A percentile compares a stretch with the other conserved stretches of the same genome.
These are phyloP conservation scores for Globisporangium middletonii DNA, from an alignment of 352 stramenopile genomes.

Conservation along the genomic window DNA sequence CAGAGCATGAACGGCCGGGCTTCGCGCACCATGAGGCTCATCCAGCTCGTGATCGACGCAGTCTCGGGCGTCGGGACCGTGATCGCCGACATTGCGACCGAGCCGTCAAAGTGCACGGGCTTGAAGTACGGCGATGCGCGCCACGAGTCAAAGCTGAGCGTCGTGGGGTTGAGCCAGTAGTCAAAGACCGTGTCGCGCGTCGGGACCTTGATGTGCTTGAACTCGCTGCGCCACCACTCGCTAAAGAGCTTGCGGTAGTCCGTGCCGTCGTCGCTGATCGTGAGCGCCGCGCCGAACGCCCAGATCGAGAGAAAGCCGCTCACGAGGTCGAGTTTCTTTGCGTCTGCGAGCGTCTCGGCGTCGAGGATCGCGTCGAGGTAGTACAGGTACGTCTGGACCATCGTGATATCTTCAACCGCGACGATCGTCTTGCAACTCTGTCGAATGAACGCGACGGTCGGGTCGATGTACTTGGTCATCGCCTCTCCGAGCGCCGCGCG, in stretches of 20 bases:
- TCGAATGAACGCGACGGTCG: slow-evolving; percentile 81
- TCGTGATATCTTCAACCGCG: slow-evolving; percentile 85
- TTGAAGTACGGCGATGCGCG: slow-evolving; percentile 91
- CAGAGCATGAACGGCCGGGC: slow-evolving; percentile 92
- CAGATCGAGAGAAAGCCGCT: slow-evolving; percentile 93
- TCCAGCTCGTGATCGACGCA: slow-evolving; percentile 91
- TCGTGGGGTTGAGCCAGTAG: slow-evolving; percentile 92
- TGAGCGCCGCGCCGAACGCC: slow-evolving; percentile 88
- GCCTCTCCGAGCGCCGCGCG: slow-evolving; percentile 44
- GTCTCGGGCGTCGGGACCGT: slow-evolving; percentile 94
- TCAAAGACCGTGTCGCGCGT: slow-evolving; percentile 93
- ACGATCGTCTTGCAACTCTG: slow-evolving; percentile 88
- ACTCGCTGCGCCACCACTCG: slow-evolving; percentile 92
- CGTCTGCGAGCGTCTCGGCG: slow-evolving; percentile 46
- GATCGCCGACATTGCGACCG: slow-evolving; percentile 72
- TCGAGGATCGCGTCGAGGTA: slow-evolving; percentile 88
- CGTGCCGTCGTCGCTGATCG: slow-evolving; percentile 88
- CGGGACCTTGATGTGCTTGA: slow-evolving; percentile 94
- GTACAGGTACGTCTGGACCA: slow-evolving; percentile 91
- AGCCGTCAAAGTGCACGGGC: slow-evolving; percentile 67
- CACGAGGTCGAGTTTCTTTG: slow-evolving; percentile 71
- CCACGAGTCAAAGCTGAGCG: slow-evolving; percentile 91
- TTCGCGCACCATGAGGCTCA: slow-evolving; percentile 90
- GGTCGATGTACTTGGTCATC: slow-evolving; percentile 87
- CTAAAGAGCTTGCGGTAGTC: slow-evolving; percentile 93